Conservation (phyloP, 2,329 filamentous ascomycete genomes). For the Aspergillus unguis region DNA sequence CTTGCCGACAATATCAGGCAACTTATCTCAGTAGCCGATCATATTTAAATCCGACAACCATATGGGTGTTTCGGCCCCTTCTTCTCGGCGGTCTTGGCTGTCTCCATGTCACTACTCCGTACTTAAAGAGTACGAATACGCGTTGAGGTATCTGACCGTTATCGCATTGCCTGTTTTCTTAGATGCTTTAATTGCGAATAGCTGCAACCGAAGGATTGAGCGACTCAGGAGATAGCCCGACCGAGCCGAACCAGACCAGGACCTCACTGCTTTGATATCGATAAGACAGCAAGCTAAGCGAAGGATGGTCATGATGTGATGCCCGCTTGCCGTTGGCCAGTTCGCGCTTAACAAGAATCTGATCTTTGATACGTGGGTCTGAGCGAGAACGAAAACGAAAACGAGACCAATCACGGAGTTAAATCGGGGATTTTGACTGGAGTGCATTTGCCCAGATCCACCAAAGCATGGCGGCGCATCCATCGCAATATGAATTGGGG, state of each 20-base stretch:
- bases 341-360: not conserved
- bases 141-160: no score
- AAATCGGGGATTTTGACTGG: not conserved
- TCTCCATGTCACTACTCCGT: no score
- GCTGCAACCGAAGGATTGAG: not conserved
- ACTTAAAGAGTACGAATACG: no score
- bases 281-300: not conserved
- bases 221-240: not conserved
- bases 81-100: no score
- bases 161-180: no score
- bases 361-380: slow-evolving; percentile 15
- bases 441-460: slow-evolving; percentile 10
- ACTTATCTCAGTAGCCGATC: no score
- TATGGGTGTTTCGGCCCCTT: no score
- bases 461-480: slow-evolving; percentile 5
- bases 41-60: no score
- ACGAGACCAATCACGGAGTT: slow-evolving; percentile 20
- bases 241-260: not conserved
- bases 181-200: no score
- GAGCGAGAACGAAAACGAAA: slow-evolving; percentile 24
- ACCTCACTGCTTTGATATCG: not conserved
- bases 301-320: not conserved
- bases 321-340: not conserved
- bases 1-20: no score
- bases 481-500: not conserved